Conservation (phyloP, 257 asterid genomes). For the Nicotiana undulata region DNA sequence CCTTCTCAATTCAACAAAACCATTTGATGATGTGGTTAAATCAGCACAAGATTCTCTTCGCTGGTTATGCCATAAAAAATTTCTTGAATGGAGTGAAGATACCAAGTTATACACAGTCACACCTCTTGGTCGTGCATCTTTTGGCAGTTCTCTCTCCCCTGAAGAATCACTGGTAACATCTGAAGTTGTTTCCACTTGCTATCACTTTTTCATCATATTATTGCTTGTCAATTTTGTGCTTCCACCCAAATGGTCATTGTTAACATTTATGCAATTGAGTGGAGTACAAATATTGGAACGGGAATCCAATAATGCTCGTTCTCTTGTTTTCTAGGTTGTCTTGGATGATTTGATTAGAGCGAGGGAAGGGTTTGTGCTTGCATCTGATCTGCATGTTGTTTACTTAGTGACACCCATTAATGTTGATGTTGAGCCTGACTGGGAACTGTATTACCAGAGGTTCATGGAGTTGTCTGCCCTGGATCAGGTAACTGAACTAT, state of each 20-base stretch:
- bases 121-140: constrained; percentile 97
- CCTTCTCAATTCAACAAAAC: constrained; percentile 88
- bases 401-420: constrained; percentile 94
- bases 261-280: background rate
- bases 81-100: constrained; percentile 89
- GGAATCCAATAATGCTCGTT: constrained; percentile 5
- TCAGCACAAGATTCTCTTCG: constrained; percentile 97
- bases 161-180: constrained; percentile 85
- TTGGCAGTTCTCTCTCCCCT: constrained; percentile 95
- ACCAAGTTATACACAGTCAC: constrained; percentile 84
- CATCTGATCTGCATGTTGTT: constrained; percentile 96
- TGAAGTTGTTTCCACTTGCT: constrained; percentile 6
- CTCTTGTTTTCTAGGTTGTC: constrained; percentile 52
- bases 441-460: constrained; percentile 92
- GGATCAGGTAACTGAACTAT: constrained; percentile 63
- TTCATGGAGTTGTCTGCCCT: constrained; percentile 79
- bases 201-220: constrained; percentile 12
- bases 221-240: background rate
- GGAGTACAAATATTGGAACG: background rate
- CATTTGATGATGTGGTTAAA: constrained; percentile 93
- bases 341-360: constrained; percentile 93
- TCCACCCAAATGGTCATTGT: background rate
- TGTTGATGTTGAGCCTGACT: constrained; percentile 94
- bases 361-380: constrained; percentile 96
- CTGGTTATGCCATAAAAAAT: constrained; percentile 88